Evolutionary conservation across 306 rosid genomes (phyloP).

Genomic region (Acacia acuminata): DNA sequence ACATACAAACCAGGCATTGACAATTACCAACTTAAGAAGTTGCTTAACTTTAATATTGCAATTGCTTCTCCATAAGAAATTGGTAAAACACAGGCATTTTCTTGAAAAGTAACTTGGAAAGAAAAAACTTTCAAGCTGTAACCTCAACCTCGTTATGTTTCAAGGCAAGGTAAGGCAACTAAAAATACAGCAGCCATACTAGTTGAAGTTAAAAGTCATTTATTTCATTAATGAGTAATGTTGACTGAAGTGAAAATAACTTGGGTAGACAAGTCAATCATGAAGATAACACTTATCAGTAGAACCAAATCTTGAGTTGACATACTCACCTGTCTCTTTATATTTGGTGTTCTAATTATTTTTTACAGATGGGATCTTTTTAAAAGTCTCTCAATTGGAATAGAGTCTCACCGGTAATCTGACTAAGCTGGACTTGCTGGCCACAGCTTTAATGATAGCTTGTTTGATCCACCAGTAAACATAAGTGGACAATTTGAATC

Average conservation of each 20-base stretch:
- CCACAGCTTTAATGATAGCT: slow-evolving; percentile 75
- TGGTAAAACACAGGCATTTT: background rate
- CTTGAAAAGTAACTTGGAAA: background rate
- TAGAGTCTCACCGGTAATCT: slow-evolving; percentile 75
- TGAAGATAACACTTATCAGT: background rate
- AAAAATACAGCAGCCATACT: background rate
- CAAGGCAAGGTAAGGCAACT: background rate
- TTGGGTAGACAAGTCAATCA: background rate
- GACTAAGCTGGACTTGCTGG: slow-evolving; percentile 64
- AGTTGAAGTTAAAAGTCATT: slow-evolving; percentile 1
- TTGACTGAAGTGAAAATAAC: background rate
- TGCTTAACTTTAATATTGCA: background rate
- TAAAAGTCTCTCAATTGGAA: background rate
- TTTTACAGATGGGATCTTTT: background rate
- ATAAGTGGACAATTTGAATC: slow-evolving; percentile 76
- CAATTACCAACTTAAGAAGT: slow-evolving; percentile 48
- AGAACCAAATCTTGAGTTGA: background rate
- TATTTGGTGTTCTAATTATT: background rate
- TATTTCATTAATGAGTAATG: background rate
- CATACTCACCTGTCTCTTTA: background rate
- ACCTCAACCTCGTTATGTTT: background rate
- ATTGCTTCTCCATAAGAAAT: background rate
- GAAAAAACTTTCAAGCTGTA: background rate
- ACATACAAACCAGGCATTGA: slow-evolving; percentile 73
- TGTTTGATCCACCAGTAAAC: slow-evolving; percentile 91